Conservation (phyloP, 768 basidiomycete genomes). For the Melanogaster broomeanus region DNA sequence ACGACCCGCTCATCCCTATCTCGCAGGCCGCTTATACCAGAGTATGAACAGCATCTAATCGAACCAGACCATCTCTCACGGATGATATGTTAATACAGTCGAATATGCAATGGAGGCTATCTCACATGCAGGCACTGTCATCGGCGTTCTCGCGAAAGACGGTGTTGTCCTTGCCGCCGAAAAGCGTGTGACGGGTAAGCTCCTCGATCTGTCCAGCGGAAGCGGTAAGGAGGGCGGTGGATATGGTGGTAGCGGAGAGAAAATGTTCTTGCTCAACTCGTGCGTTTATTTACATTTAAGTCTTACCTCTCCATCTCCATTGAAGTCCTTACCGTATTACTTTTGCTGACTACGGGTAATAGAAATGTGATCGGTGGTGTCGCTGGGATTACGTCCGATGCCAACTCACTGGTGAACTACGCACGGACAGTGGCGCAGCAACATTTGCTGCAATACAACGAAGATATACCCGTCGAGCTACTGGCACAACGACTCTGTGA, state of each 20-base stretch:
- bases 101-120: constrained; percentile 99
- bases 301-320: neutral
- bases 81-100: constrained; percentile 49
- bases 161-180: constrained; percentile 92
- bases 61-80: neutral
- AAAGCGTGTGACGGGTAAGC: constrained; percentile 98
- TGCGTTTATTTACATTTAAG: constrained; percentile 35
- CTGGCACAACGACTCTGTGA: constrained; percentile 93
- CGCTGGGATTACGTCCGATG: constrained; percentile 95
- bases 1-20: constrained; percentile 7
- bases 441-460: constrained; percentile 89
- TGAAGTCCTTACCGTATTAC: neutral
- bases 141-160: constrained; percentile 89
- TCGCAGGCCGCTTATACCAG: constrained; percentile 92
- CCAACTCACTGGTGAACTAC: constrained; percentile 95
- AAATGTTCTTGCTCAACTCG: constrained; percentile 95
- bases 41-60: constrained; percentile 51
- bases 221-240: constrained; percentile 79
- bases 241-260: constrained; percentile 96
- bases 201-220: constrained; percentile 86
- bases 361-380: constrained; percentile 97
- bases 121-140: constrained; percentile 91
- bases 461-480: constrained; percentile 97
- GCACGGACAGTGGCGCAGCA: constrained; percentile 88
- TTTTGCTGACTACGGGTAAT: constrained; percentile 2